Evolutionary conservation across 2,329 filamentous ascomycete species (phyloP).

Genomic region (Aspergillus sp.): DNA sequence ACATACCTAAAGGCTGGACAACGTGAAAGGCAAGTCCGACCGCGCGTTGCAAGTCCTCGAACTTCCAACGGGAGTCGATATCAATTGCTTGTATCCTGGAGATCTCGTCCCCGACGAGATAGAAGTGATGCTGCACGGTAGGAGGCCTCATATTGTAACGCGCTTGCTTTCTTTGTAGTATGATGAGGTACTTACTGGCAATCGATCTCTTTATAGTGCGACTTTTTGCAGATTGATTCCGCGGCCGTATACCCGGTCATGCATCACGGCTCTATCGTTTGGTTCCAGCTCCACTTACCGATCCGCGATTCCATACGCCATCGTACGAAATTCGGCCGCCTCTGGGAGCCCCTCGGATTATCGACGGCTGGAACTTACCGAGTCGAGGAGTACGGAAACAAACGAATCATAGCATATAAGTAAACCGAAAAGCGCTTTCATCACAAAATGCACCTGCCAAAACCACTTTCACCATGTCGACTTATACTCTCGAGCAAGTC

Average conservation of each 20-base stretch:
- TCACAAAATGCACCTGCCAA: background rate
- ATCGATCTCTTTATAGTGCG: background rate
- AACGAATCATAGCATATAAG: background rate
- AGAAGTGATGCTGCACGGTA: conserved; percentile 20
- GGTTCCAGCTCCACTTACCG: background rate
- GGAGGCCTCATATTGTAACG: background rate
- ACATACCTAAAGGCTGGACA: conserved; percentile 52
- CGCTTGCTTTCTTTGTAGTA: background rate
- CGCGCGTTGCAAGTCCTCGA: conserved; percentile 59
- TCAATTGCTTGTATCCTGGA: conserved; percentile 56
- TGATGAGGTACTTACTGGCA: background rate
- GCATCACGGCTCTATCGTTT: background rate
- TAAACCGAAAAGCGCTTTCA: background rate
- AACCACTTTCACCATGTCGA: background rate
- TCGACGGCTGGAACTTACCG: background rate
- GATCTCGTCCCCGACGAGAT: conserved; percentile 26
- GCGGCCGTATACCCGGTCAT: background rate
- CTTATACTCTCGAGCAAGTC: conserved; percentile 38
- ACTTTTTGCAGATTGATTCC: background rate
- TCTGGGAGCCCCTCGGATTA: background rate
- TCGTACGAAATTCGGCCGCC: conserved; percentile 14
- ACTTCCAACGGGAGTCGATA: conserved; percentile 51
- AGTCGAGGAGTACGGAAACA: background rate
- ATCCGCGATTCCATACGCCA: background rate
- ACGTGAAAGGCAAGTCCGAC: conserved; percentile 54